Evolutionary conservation across 805 yeast species (phyloP), one percentile per base, ranked within the genome.

Genomic region (Suhomyces prunicola): DNA sequence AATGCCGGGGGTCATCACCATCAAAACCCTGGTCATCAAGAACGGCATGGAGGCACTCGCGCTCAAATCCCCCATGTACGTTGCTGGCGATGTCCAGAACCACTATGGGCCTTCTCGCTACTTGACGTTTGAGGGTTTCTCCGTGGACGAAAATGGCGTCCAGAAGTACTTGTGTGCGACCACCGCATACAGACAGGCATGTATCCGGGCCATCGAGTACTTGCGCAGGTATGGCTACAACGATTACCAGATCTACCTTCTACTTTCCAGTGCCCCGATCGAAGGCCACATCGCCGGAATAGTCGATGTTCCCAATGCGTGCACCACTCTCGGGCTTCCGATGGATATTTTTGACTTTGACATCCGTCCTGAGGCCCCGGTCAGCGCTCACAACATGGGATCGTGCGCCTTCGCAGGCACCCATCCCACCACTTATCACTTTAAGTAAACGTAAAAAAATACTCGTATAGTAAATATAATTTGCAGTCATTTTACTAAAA

Each of bases 341-440:
- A 75, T 77, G 73, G 83, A 79, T 55, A 78, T 78, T 36, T 79
- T 79, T 60, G 79, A 78, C 41, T 79, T 79, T 57, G 82, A 79
- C 54, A 70, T 76, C 10, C 57, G 75, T 7, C 81, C 81, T 22
- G 75, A 69, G 47, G 69, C 67, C 3, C 60, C 57, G 5, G 64
- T 59, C 8, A 55, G 29, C 12, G 64, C 62, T 33, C 45, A 36
- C 15, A 76, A 72, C 40, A 59, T 67, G 62, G 77, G 73, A 3
- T 69, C 62, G 47, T 77, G 80, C 61, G 80, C 80, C 1, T 70
- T 76, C 2, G 31, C 55, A 2, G 58, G 57, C 15, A 56, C 60
- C 9, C 68, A 63, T 44, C 12, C 39, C 3, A 13, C 59, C 22
- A 54, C 50, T 1, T 61, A 52, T 47, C 50, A 58, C 5, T 63